Conservation (phyloP, 805 yeast genomes). For the Candida sakaeoensis region DNA sequence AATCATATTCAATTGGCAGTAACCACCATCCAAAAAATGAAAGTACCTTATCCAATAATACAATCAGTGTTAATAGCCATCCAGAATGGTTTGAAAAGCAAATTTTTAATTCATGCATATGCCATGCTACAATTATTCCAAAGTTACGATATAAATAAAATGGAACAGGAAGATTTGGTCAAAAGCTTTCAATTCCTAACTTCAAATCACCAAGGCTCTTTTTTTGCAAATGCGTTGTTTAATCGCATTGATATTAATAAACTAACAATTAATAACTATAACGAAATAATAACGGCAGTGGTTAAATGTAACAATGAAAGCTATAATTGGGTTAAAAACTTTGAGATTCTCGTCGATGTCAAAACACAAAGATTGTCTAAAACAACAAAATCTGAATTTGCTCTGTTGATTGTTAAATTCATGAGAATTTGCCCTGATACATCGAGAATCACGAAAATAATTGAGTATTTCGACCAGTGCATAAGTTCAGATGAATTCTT, state of each 20-base stretch:
- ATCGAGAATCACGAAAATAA: background rate
- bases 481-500: background rate
- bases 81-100: background rate
- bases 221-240: constrained; percentile 10
- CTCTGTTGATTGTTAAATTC: background rate
- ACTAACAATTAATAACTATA: background rate
- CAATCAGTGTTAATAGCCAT: background rate
- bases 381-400: background rate
- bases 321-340: constrained; percentile 1
- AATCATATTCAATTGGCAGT: constrained; percentile 5
- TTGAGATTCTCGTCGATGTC: background rate
- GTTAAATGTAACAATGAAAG: constrained; percentile 4
- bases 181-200: constrained; percentile 2
- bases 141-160: background rate
- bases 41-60: background rate
- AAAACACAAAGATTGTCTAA: background rate
- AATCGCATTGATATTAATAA: background rate
- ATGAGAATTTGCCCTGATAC: constrained; percentile 3
- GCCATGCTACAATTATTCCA: constrained; percentile 3
- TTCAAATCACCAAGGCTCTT: constrained; percentile 6
- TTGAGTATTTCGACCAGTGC: background rate
- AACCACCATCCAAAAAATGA: background rate
- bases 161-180: background rate
- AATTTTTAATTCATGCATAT: constrained; percentile 4
- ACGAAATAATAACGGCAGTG: background rate